Evolutionary conservation across 345 rosid genomes (phyloP).

Genomic region (Arabidopsis arenosa): DNA sequence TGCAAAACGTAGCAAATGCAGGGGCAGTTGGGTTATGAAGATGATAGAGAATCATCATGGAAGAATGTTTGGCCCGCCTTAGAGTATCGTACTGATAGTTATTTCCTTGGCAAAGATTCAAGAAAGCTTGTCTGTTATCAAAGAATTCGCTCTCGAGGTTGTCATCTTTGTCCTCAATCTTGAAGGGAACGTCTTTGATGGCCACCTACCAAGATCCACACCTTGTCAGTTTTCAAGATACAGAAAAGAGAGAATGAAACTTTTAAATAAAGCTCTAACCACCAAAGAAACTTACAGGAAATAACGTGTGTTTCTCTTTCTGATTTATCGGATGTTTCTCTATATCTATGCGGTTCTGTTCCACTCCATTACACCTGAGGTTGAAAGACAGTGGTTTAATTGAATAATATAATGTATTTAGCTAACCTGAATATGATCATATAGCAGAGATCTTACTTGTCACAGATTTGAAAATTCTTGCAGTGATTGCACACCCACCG

Average conservation of each 20-base stretch:
- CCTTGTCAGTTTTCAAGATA: slow-evolving; percentile 20
- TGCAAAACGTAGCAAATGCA: slow-evolving; percentile 87
- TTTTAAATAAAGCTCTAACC: neutral
- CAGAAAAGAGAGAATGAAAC: neutral
- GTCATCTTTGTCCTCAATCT: slow-evolving; percentile 81
- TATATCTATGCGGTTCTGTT: slow-evolving; percentile 73
- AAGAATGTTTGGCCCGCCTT: slow-evolving; percentile 95
- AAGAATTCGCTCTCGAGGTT: slow-evolving; percentile 89
- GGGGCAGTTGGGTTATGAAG: slow-evolving; percentile 96
- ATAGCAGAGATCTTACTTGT: slow-evolving; percentile 56
- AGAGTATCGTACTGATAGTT: slow-evolving; percentile 94
- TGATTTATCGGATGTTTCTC: slow-evolving; percentile 79
- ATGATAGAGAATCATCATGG: slow-evolving; percentile 98
- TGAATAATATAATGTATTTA: neutral
- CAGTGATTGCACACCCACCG: slow-evolving; percentile 89
- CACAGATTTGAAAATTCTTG: slow-evolving; percentile 89
- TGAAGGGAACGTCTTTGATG: slow-evolving; percentile 64
- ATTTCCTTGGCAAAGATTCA: slow-evolving; percentile 93
- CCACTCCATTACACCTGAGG: slow-evolving; percentile 72
- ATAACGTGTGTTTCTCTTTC: slow-evolving; percentile 70
- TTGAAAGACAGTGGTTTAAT: neutral
- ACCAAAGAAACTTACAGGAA: slow-evolving; percentile 57
- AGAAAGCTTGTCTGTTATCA: slow-evolving; percentile 89
- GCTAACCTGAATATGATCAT: neutral
- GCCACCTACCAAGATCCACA: slow-evolving; percentile 54